phyloP scores from a whole-genome alignment of 1,284 basidiomycete species.

The Microbotryum silenes-acaulis region DNA sequence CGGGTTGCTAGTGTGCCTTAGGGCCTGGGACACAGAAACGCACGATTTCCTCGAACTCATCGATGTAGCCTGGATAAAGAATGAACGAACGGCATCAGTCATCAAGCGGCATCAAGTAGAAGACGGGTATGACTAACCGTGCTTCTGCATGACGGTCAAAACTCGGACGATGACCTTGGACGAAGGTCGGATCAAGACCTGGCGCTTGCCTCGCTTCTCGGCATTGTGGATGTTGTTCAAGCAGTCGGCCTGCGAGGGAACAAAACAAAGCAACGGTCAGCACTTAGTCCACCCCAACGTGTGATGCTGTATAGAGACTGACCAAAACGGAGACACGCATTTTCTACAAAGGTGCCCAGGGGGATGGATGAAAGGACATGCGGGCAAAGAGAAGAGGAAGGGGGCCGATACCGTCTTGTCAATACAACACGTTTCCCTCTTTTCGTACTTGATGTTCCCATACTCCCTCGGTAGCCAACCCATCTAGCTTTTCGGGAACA shows the following conservation, averaged over 20 bases:
- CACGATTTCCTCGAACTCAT: constrained; percentile 91
- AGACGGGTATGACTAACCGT: constrained; percentile 57
- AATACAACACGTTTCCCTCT: too few species aligned
- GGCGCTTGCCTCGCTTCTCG: constrained; percentile 91
- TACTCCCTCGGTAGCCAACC: too few species aligned
- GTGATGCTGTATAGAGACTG: not conserved
- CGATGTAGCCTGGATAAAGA: constrained; percentile 73
- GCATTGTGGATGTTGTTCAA: constrained; percentile 58
- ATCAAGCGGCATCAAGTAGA: constrained; percentile 1
- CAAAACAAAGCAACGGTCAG: not conserved
- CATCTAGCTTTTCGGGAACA: too few species aligned
- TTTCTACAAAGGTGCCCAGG: not conserved
- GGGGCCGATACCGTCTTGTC: not conserved
- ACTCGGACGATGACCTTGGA: constrained; percentile 96
- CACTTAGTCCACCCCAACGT: too few species aligned
- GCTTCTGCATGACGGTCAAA: constrained; percentile 92
- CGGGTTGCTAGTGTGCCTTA: too few species aligned
- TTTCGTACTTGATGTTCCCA: too few species aligned
- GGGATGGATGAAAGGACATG: not conserved
- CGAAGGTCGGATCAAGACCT: constrained; percentile 89
- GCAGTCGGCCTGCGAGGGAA: constrained; percentile 19
- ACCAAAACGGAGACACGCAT: constrained; percentile 37
- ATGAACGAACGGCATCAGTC: constrained; percentile 1
- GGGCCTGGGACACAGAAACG: not conserved
- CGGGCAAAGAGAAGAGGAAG: not conserved